phyloP scores from a whole-genome alignment of 306 rosid species.

The Cucumis melo region DNA sequence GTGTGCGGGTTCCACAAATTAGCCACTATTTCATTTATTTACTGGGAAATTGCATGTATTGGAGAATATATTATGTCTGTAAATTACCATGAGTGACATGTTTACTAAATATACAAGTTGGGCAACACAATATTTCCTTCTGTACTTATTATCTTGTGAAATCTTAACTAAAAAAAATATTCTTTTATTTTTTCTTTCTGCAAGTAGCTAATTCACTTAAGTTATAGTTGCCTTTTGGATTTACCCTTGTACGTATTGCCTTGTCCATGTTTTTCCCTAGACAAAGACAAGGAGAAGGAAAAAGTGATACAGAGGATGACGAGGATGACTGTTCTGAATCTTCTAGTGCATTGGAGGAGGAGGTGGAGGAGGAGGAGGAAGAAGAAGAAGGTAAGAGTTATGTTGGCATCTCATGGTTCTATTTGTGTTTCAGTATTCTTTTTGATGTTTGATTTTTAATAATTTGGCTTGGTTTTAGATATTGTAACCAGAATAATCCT shows the following conservation, averaged over 20 bases:
- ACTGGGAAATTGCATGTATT: neutral
- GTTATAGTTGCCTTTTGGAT: neutral
- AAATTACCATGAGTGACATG: neutral
- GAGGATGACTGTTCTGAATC: slow-evolving; percentile 20
- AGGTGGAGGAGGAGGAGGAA: neutral
- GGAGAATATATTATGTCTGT: neutral
- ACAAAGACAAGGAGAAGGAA: slow-evolving; percentile 36
- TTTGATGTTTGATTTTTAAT: neutral
- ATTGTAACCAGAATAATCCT: neutral
- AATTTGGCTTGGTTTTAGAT: neutral
- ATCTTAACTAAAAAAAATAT: neutral
- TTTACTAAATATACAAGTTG: neutral
- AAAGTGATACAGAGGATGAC: slow-evolving; percentile 24
- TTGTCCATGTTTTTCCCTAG: slow-evolving; percentile 17
- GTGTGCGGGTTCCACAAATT: no score
- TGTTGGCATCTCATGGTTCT: neutral
- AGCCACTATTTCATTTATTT: no score
- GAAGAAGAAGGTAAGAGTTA: slow-evolving; percentile 35
- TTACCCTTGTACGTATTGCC: neutral
- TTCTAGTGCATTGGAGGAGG: slow-evolving; percentile 22
- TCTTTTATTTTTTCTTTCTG: neutral
- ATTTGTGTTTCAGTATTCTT: neutral
- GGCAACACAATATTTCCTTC: neutral
- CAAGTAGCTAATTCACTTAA: neutral
- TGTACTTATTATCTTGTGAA: neutral